phyloP scores from a whole-genome alignment of 2,329 filamentous ascomycete species.

The Metarhizium humberi region DNA sequence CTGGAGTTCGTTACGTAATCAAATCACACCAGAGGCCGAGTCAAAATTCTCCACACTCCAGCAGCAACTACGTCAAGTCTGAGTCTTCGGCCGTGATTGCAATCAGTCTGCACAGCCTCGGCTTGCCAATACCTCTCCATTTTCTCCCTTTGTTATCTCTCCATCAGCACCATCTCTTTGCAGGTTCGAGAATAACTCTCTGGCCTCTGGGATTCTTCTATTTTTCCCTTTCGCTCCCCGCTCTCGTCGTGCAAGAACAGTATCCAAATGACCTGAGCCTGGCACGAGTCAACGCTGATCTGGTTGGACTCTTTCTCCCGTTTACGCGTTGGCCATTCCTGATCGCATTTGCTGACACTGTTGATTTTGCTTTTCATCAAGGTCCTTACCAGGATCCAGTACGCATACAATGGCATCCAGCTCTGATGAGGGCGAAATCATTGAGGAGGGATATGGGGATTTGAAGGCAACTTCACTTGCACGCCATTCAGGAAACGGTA shows the following conservation, averaged over 20 bases:
- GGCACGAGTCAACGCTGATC: constrained; percentile 29
- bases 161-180: not conserved
- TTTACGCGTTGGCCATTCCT: constrained; percentile 17
- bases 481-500: constrained; percentile 66
- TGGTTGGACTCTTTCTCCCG: constrained; percentile 32
- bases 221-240: not conserved
- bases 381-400: constrained; percentile 9
- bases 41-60: not conserved
- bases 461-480: constrained; percentile 83
- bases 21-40: not conserved
- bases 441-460: constrained; percentile 56
- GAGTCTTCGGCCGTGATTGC: not conserved
- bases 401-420: constrained; percentile 36
- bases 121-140: not conserved
- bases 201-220: not conserved
- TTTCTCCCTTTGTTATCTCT: not conserved
- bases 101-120: not conserved
- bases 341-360: constrained; percentile 27
- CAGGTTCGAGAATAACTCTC: not conserved
- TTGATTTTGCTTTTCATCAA: constrained; percentile 3
- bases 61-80: not conserved
- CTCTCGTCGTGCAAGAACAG: constrained; percentile 4
- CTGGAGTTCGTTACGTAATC: constrained; percentile 1
- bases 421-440: constrained; percentile 82
- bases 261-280: constrained; percentile 19